Percentiles rank a stretch among this genome's conserved stretches.
These are phyloP conservation scores for Aspergillus ellipticus DNA, from an alignment of 495 filamentous ascomycete genomes.

Conservation along the genomic window DNA sequence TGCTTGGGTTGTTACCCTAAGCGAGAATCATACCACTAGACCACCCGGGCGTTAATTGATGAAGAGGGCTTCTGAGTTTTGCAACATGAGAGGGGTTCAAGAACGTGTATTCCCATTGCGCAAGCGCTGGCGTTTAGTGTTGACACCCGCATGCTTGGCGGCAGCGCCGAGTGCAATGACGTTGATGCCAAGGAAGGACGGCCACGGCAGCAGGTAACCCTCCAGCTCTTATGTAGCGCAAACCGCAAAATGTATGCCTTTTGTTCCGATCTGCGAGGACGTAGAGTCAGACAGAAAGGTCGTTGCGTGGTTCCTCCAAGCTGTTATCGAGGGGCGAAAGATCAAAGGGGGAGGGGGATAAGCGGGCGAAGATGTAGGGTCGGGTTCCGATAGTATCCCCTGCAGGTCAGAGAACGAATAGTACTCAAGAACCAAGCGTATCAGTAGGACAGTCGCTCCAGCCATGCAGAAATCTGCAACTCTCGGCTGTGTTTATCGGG, in stretches of 20 bases:
- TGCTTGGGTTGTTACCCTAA: conserved; percentile 29
- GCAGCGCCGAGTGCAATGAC: conserved; percentile 18
- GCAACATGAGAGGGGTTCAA: neutral
- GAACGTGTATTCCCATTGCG: neutral
- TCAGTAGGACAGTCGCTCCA: conserved; percentile 54
- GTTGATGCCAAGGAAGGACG: conserved; percentile 25
- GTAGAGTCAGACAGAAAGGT: neutral
- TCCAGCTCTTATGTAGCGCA: neutral
- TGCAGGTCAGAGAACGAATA: neutral
- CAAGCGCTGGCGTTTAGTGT: neutral
- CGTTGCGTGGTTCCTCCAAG: neutral
- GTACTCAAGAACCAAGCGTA: neutral
- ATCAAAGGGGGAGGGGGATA: neutral
- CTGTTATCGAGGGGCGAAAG: neutral
- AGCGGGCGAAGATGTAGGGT: neutral
- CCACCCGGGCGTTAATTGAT: conserved; percentile 17
- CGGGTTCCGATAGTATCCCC: neutral
- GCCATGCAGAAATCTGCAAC: conserved; percentile 65
- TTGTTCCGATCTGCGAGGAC: neutral
- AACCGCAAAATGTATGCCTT: too few relatives aligned
- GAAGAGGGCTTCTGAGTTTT: neutral
- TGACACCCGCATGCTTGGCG: conserved; percentile 19
- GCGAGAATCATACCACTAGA: conserved; percentile 39
- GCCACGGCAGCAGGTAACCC: conserved; percentile 8
- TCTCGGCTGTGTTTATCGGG: conserved; percentile 51